phyloP scores from a whole-genome alignment of 371 early-diverging fungal species.

The Zancudomyces culisetae region DNA sequence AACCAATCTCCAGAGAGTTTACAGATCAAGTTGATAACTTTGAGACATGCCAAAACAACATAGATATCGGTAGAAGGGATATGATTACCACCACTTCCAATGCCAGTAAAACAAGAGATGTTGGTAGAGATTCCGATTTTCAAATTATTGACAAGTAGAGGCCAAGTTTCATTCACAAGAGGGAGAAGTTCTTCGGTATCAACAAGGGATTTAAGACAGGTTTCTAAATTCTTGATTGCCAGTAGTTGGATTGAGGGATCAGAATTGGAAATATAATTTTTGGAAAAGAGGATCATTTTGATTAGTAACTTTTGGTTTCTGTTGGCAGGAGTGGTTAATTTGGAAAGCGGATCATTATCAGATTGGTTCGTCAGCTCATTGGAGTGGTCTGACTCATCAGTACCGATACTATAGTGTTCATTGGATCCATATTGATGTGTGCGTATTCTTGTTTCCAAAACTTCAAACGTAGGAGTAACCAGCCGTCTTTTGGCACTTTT shows the following conservation, averaged over 20 bases:
- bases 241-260: background rate
- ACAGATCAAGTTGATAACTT: background rate
- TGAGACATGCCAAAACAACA: background rate
- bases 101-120: no score
- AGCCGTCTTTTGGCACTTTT: background rate
- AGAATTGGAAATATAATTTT: background rate
- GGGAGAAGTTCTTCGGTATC: conserved; percentile 1
- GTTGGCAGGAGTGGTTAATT: no score
- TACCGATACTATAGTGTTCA: background rate
- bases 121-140: background rate
- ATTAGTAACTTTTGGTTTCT: background rate
- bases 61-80: background rate
- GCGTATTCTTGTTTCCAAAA: background rate
- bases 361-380: no score
- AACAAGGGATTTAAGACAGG: background rate
- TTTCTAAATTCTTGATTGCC: background rate
- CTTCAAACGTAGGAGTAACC: background rate
- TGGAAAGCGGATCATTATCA: no score
- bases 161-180: conserved; percentile 1
- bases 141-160: background rate
- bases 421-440: background rate
- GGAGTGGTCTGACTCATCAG: background rate
- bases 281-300: background rate
- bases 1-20: background rate
- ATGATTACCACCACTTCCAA: no score